phyloP scores from a whole-genome alignment of 164 flowering plant genomes.

The Santalum album region DNA sequence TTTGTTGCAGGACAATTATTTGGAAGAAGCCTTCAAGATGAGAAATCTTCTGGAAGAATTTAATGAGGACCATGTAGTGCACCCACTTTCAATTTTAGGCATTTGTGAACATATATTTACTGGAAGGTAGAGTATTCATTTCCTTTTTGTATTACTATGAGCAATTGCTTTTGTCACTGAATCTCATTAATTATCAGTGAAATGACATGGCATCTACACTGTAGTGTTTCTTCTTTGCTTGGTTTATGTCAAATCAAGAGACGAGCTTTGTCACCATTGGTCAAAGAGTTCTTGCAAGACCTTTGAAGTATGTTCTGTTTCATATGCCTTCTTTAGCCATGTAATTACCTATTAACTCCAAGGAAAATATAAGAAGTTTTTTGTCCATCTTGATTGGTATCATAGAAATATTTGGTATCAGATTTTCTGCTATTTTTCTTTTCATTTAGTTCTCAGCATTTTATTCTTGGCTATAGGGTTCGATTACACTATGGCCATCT shows the following conservation, averaged over 20 bases:
- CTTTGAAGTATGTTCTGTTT: slow-evolving; percentile 60
- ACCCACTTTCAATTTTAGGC: slow-evolving; percentile 88
- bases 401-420: neutral
- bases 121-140: slow-evolving; percentile 62
- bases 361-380: no score
- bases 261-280: slow-evolving; percentile 95
- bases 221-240: slow-evolving; percentile 96
- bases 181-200: slow-evolving; percentile 11
- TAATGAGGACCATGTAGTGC: slow-evolving; percentile 83
- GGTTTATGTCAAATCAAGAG: slow-evolving; percentile 99
- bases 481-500: slow-evolving; percentile 99
- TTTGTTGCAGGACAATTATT: slow-evolving; percentile 72
- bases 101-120: slow-evolving; percentile 97
- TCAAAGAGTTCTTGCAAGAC: slow-evolving; percentile 95
- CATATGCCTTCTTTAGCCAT: neutral
- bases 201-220: slow-evolving; percentile 10
- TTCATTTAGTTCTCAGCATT: neutral
- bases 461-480: slow-evolving; percentile 46
- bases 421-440: neutral
- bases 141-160: neutral
- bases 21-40: slow-evolving; percentile 99
- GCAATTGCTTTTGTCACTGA: neutral
- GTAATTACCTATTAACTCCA: neutral
- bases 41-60: slow-evolving; percentile 95
- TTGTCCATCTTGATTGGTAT: neutral